Conservation (phyloP, 805 yeast genomes). For the Ogataea pignaliae region DNA sequence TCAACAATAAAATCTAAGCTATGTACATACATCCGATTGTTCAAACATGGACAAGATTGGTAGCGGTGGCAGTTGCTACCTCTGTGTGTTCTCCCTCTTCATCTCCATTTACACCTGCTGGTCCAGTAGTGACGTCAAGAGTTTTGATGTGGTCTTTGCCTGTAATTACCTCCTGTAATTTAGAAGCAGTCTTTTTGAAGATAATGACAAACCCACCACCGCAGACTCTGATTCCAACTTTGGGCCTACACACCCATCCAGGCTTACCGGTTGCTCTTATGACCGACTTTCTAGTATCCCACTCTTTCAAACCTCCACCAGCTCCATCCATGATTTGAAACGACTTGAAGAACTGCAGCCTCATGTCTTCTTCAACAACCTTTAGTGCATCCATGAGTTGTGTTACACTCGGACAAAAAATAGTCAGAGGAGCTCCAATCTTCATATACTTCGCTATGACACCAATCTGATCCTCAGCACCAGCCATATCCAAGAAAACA, state of each 20-base stretch:
- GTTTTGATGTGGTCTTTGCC: neutral
- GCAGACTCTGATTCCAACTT: slow-evolving; percentile 41
- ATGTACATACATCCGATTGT: too few relatives aligned
- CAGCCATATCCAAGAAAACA: slow-evolving; percentile 45
- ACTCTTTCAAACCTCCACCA: slow-evolving; percentile 48
- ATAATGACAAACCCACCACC: slow-evolving; percentile 51
- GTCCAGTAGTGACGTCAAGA: neutral
- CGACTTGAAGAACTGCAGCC: slow-evolving; percentile 34
- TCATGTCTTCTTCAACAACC: slow-evolving; percentile 26
- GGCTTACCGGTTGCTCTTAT: slow-evolving; percentile 37
- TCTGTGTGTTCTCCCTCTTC: too few relatives aligned
- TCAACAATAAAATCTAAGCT: too few relatives aligned
- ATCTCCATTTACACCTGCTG: neutral
- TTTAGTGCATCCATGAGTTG: slow-evolving; percentile 41
- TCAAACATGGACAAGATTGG: too few relatives aligned
- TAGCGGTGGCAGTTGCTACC: too few relatives aligned
- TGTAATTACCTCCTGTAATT: slow-evolving; percentile 5
- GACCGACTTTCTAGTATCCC: slow-evolving; percentile 42
- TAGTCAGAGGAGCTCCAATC: slow-evolving; percentile 39
- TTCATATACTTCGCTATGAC: slow-evolving; percentile 31
- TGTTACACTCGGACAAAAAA: slow-evolving; percentile 46
- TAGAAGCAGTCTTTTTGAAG: slow-evolving; percentile 30
- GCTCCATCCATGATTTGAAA: slow-evolving; percentile 43
- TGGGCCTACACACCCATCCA: slow-evolving; percentile 45
- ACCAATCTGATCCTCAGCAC: slow-evolving; percentile 32